These are phyloP conservation scores for Neurospora crassa DNA, from an alignment of 2,329 filamentous ascomycete genomes.

Conservation along the genomic window DNA sequence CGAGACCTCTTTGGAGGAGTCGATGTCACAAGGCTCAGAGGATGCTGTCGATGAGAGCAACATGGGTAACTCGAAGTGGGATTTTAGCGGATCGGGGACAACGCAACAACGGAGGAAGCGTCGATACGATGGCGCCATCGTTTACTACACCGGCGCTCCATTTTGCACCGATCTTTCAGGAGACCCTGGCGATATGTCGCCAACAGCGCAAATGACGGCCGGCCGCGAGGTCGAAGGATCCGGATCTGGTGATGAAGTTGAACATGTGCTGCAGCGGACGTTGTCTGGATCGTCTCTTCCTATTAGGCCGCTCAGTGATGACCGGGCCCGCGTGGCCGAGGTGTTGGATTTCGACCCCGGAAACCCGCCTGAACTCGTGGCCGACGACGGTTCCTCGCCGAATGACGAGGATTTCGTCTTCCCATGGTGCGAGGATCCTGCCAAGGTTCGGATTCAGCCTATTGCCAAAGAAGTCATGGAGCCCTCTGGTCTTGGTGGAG, in stretches of 20 bases:
- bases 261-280: constrained; percentile 25
- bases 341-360: constrained; percentile 17
- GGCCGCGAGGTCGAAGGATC: constrained; percentile 25
- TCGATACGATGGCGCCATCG: constrained; percentile 62
- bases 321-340: constrained; percentile 11
- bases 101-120: constrained; percentile 37
- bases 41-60: constrained; percentile 39
- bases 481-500: constrained; percentile 49
- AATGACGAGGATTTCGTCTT: constrained; percentile 36
- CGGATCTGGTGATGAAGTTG: neutral
- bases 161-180: constrained; percentile 76
- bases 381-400: constrained; percentile 22
- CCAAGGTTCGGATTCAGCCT: constrained; percentile 27
- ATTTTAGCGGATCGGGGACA: constrained; percentile 36
- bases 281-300: constrained; percentile 41
- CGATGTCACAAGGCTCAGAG: constrained; percentile 34
- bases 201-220: constrained; percentile 38
- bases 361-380: constrained; percentile 23
- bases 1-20: constrained; percentile 38
- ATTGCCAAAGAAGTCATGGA: constrained; percentile 42
- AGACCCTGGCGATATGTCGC: constrained; percentile 43
- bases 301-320: constrained; percentile 40
- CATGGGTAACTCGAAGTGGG: constrained; percentile 34
- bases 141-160: constrained; percentile 70
- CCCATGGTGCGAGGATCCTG: constrained; percentile 34